These are phyloP conservation scores for Pseudogymnoascus sp. DNA, from an alignment of 2,329 filamentous ascomycete genomes.

Conservation along the genomic window DNA sequence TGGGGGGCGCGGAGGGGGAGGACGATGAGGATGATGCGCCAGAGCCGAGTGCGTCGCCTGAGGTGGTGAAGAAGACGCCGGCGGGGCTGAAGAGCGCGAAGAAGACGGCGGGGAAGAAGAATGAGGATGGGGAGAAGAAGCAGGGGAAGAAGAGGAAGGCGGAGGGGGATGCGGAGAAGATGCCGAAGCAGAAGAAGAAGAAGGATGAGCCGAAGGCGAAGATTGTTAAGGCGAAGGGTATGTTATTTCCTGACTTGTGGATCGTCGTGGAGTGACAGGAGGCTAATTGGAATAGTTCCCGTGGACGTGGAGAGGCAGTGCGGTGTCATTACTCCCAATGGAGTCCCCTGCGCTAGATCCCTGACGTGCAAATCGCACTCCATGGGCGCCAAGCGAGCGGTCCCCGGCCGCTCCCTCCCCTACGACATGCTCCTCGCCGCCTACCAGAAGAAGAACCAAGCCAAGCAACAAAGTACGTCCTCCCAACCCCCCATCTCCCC, in stretches of 20 bases:
- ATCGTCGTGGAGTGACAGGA: neutral
- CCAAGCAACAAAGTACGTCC: slow-evolving; percentile 83
- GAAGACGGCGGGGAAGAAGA: slow-evolving; percentile 59
- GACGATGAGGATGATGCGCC: slow-evolving; percentile 32
- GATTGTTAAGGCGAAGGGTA: slow-evolving; percentile 73
- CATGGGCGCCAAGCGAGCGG: slow-evolving; percentile 90
- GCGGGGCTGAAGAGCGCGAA: slow-evolving; percentile 38
- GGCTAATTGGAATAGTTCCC: slow-evolving; percentile 44
- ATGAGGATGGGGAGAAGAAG: slow-evolving; percentile 46
- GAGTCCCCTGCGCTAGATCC: slow-evolving; percentile 77
- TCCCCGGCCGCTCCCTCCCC: slow-evolving; percentile 76
- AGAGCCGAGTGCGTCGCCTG: slow-evolving; percentile 30
- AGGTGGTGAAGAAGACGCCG: slow-evolving; percentile 13
- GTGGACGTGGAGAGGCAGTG: slow-evolving; percentile 94
- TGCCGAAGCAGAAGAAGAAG: slow-evolving; percentile 84
- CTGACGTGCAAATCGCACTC: slow-evolving; percentile 89
- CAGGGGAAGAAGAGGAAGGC: slow-evolving; percentile 74
- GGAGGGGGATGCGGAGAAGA: slow-evolving; percentile 69
- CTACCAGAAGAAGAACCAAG: slow-evolving; percentile 97
- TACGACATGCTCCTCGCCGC: slow-evolving; percentile 87
- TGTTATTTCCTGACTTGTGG: slow-evolving; percentile 8
- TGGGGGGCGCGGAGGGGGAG: slow-evolving; percentile 32
- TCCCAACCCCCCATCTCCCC: slow-evolving; percentile 5
- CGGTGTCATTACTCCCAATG: slow-evolving; percentile 77
- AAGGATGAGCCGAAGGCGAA: slow-evolving; percentile 87